These are phyloP conservation scores for Trypanosoma grayi DNA, from an alignment of 208 protist genomes.

Conservation along the genomic window DNA sequence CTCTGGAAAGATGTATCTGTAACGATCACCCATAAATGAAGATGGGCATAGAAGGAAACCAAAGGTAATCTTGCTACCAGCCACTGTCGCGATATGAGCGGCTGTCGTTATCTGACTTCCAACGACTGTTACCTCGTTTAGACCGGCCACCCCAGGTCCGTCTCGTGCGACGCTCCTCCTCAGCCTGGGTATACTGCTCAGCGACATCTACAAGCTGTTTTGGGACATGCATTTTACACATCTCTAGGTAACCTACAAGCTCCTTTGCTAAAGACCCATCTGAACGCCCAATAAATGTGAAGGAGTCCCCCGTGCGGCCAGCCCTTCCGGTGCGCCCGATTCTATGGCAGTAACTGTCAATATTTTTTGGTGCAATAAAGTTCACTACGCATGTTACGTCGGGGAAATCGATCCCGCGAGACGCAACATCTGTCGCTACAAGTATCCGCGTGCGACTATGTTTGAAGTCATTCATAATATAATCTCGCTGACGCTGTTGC, in stretches of 20 bases:
- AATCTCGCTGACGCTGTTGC: conserved; percentile 86
- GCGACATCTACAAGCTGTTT: conserved; percentile 45
- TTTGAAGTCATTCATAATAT: conserved; percentile 90
- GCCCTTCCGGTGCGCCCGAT: conserved; percentile 94
- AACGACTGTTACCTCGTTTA: conserved; percentile 9
- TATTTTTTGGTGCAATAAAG: conserved; percentile 88
- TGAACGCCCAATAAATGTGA: conserved; percentile 74
- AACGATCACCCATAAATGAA: conserved; percentile 1
- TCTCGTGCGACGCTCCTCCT: conserved; percentile 12
- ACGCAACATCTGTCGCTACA: conserved; percentile 94
- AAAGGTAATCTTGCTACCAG: conserved; percentile 24
- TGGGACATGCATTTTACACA: conserved; percentile 61
- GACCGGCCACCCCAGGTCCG: conserved; percentile 10
- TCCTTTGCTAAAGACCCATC: conserved; percentile 58
- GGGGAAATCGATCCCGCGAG: conserved; percentile 93
- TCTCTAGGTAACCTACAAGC: conserved; percentile 68
- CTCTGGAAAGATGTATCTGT: neutral
- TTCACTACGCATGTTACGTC: conserved; percentile 94
- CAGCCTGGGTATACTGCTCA: conserved; percentile 23
- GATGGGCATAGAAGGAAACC: neutral
- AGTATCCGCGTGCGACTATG: conserved; percentile 82
- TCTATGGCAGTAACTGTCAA: conserved; percentile 95
- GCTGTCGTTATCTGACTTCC: neutral
- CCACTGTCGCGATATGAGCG: conserved; percentile 1
- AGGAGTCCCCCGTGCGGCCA: conserved; percentile 75